Percentiles rank a stretch among this genome's conserved stretches.
Evolutionary conservation across 148 eudicot species (phyloP).

Genomic region (Vaccinium vitisidaea): DNA sequence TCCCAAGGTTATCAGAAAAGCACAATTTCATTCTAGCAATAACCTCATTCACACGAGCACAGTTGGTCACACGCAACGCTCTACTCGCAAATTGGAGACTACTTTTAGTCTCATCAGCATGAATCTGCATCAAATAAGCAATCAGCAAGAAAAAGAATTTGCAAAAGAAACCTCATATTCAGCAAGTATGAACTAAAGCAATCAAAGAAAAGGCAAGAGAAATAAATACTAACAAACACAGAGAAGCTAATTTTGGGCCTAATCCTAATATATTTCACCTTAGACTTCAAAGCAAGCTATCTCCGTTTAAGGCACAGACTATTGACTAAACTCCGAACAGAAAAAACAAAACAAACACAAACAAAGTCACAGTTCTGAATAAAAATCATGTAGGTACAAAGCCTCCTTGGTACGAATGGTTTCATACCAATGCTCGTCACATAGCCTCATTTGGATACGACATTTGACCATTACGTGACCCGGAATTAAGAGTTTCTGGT

Average conservation of each 20-base stretch:
- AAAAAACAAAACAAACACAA: neutral
- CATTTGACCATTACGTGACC: neutral
- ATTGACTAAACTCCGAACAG: neutral
- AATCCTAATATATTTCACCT: conserved; percentile 1
- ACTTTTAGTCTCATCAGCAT: conserved; percentile 98
- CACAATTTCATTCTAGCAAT: conserved; percentile 7
- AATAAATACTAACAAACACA: conserved; percentile 6
- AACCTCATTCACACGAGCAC: conserved; percentile 97
- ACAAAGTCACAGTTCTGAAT: neutral
- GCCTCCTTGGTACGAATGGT: neutral
- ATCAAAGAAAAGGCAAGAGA: neutral
- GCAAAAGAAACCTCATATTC: neutral
- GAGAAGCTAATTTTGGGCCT: conserved; percentile 1
- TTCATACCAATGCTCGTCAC: neutral
- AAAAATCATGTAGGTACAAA: neutral
- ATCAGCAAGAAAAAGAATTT: conserved; percentile 11
- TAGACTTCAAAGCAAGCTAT: neutral
- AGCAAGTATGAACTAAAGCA: neutral
- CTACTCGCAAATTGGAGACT: conserved; percentile 98
- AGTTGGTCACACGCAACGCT: conserved; percentile 93
- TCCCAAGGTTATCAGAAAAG: neutral
- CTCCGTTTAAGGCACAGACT: neutral
- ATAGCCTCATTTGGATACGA: neutral
- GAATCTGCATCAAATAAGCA: conserved; percentile 53
- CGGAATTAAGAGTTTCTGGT: neutral